These are phyloP conservation scores for Cruciata laevipes DNA, from an alignment of 257 asterid genomes.

Conservation along the genomic window DNA sequence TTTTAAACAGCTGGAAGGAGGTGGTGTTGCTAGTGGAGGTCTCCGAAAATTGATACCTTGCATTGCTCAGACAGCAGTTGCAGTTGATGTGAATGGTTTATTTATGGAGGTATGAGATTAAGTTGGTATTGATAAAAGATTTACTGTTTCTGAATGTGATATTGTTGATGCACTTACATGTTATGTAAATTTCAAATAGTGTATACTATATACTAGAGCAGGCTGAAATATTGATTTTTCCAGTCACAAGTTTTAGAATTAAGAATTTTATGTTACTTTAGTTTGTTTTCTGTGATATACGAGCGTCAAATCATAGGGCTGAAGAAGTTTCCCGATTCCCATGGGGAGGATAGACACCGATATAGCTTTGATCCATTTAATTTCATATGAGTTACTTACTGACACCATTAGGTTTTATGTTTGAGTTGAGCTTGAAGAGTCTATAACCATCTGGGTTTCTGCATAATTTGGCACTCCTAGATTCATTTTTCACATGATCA, in stretches of 20 bases:
- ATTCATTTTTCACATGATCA: not conserved
- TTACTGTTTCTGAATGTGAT: not conserved
- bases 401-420: not conserved
- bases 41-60: slow-evolving; percentile 93
- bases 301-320: not conserved
- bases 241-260: not conserved
- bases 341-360: not conserved
- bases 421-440: not conserved
- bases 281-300: not conserved
- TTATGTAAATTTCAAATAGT: not conserved
- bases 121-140: not conserved
- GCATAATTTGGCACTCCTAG: not conserved
- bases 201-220: not conserved
- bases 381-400: not conserved
- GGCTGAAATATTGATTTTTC: not conserved
- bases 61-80: slow-evolving; percentile 94
- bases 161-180: not conserved
- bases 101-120: slow-evolving; percentile 74
- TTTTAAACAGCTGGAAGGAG: slow-evolving; percentile 75
- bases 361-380: not conserved
- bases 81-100: slow-evolving; percentile 93
- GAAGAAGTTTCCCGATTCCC: not conserved
- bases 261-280: not conserved
- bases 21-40: slow-evolving; percentile 99
- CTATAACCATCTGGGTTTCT: too few relatives aligned